Conservation (phyloP, 2,329 filamentous ascomycete species). For the Elsinoe batatas region DNA sequence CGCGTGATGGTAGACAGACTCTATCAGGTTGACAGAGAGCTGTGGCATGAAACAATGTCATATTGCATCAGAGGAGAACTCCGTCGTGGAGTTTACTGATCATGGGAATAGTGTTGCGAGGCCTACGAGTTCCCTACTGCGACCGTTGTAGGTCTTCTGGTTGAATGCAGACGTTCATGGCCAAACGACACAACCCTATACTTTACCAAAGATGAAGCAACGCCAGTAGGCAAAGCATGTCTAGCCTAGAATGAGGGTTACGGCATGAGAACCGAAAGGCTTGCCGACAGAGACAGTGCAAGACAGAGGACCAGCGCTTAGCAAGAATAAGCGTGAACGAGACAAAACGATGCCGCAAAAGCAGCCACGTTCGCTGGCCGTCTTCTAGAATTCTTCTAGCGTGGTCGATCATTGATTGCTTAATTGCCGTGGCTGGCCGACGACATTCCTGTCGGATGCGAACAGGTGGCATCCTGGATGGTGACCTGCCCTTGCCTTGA, state of each 20-base stretch:
- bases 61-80: not conserved
- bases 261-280: not conserved
- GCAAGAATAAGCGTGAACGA: not conserved
- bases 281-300: not conserved
- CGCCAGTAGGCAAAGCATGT: not conserved
- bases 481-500: not conserved
- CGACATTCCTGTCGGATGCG: constrained; percentile 1
- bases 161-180: not conserved
- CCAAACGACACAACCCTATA: not conserved
- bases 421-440: not conserved
- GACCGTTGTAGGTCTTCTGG: not conserved
- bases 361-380: constrained; percentile 1
- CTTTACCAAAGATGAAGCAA: not conserved
- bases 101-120: not conserved
- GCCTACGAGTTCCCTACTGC: not conserved
- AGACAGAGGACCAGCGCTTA: not conserved
- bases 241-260: not conserved
- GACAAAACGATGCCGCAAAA: not conserved
- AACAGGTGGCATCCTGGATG: not conserved
- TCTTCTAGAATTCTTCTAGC: constrained; percentile 11
- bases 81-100: not conserved
- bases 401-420: constrained; percentile 6
- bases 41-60: not conserved
- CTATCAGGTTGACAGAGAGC: too few species aligned
- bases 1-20: too few species aligned